Evolutionary conservation across 352 stramenopile species (phyloP).

Genomic region (Plasmopara muralis): DNA sequence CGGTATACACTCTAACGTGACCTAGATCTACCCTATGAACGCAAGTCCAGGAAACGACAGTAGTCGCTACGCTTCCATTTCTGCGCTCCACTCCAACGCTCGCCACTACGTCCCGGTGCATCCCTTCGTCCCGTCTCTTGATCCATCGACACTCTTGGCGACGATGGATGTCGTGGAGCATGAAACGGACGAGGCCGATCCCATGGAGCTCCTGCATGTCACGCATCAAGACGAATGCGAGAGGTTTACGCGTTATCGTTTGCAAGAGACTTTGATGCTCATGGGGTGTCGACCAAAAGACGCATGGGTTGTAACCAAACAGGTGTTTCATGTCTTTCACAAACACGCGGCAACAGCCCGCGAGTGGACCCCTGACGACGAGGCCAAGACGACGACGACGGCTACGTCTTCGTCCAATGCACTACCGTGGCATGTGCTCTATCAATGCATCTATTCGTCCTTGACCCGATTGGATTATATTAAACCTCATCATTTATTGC

Average conservation of each 20-base stretch:
- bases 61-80: not conserved
- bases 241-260: constrained; percentile 72
- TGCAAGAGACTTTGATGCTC: constrained; percentile 85
- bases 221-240: constrained; percentile 42
- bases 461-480: constrained; percentile 76
- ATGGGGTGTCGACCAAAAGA: constrained; percentile 80
- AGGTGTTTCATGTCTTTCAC: constrained; percentile 57
- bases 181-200: constrained; percentile 52
- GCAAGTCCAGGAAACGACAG: not conserved
- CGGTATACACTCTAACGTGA: too few species aligned
- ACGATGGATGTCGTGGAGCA: constrained; percentile 50
- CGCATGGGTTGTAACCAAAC: constrained; percentile 55
- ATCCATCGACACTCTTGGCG: not conserved
- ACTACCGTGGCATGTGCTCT: constrained; percentile 65
- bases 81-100: not conserved
- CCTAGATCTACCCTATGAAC: too few species aligned
- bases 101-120: constrained; percentile 12
- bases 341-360: constrained; percentile 34
- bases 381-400: constrained; percentile 1
- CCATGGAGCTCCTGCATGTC: constrained; percentile 75
- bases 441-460: constrained; percentile 78
- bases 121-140: not conserved
- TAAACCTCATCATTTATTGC: constrained; percentile 78
- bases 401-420: constrained; percentile 7
- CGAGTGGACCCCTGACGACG: constrained; percentile 8